Evolutionary conservation across 23 red algal genomes (phyloP).

Genomic region (Gracilaria vermiculophylla): DNA sequence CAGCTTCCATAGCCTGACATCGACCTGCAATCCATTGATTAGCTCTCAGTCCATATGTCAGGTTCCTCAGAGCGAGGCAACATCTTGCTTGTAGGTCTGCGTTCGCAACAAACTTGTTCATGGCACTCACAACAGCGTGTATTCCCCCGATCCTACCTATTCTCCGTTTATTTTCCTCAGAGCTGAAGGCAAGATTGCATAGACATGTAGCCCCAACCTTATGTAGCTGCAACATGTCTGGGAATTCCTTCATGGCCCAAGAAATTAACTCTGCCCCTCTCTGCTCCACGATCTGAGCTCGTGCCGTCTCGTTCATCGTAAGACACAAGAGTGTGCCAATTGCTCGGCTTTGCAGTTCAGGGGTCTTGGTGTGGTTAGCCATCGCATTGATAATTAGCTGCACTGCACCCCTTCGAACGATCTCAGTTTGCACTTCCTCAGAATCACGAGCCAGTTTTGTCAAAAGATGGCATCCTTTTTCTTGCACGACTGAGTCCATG

Average conservation of each 20-base stretch:
- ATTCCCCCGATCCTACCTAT: conserved; percentile 11
- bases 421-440: background rate
- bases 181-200: conserved; percentile 5
- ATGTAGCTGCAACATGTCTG: background rate
- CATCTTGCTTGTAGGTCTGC: conserved; percentile 23
- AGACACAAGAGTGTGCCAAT: background rate
- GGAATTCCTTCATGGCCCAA: conserved; percentile 12
- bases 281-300: conserved; percentile 5
- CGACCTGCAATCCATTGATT: conserved; percentile 79
- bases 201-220: conserved; percentile 14
- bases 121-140: conserved; percentile 2
- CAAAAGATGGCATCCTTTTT: background rate
- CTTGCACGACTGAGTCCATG: background rate
- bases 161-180: background rate
- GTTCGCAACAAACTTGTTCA: conserved; percentile 2
- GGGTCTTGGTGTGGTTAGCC: background rate
- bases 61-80: conserved; percentile 16
- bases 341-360: background rate
- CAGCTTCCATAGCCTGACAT: conserved; percentile 42
- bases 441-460: conserved; percentile 7
- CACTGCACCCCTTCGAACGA: background rate
- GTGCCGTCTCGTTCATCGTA: background rate
- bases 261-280: conserved; percentile 1
- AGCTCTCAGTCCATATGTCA: conserved; percentile 1
- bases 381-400: background rate